Conservation (phyloP, 495 filamentous ascomycete species). For the Lophium mytilinum region DNA sequence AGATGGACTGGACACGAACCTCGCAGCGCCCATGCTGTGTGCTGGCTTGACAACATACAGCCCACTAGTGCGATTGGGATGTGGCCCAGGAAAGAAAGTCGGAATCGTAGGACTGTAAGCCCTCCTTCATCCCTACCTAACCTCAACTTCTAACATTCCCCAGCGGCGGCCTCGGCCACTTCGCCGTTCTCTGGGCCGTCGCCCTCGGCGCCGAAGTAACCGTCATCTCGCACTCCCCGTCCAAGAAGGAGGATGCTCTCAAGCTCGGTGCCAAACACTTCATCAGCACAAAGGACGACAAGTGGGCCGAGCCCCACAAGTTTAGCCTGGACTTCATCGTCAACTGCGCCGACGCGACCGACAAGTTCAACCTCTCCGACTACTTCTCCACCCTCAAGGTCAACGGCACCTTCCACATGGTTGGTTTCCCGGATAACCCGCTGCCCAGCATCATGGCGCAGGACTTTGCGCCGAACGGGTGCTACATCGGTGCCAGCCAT, state of each 20-base stretch:
- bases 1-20: slow-evolving; percentile 53
- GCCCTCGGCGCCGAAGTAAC: slow-evolving; percentile 40
- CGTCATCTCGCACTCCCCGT: slow-evolving; percentile 37
- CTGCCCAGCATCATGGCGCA: slow-evolving; percentile 66
- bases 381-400: slow-evolving; percentile 77
- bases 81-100: slow-evolving; percentile 71
- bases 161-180: slow-evolving; percentile 40
- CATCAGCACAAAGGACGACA: slow-evolving; percentile 32
- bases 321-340: slow-evolving; percentile 69
- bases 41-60: slow-evolving; percentile 77
- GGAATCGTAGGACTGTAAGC: slow-evolving; percentile 60
- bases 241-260: slow-evolving; percentile 37
- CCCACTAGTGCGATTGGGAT: slow-evolving; percentile 67
- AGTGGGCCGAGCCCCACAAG: slow-evolving; percentile 36
- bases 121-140: not conserved
- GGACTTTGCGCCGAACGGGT: slow-evolving; percentile 67
- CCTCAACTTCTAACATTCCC: not conserved
- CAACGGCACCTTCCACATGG: slow-evolving; percentile 73
- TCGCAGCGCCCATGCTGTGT: slow-evolving; percentile 83
- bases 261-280: slow-evolving; percentile 38
- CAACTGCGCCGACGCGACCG: slow-evolving; percentile 61
- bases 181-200: slow-evolving; percentile 34
- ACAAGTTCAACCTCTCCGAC: slow-evolving; percentile 57
- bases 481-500: slow-evolving; percentile 72
- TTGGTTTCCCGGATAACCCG: slow-evolving; percentile 77